These are phyloP conservation scores for Nyssa sinensis DNA, from an alignment of 148 eudicot species.

Conservation along the genomic window DNA sequence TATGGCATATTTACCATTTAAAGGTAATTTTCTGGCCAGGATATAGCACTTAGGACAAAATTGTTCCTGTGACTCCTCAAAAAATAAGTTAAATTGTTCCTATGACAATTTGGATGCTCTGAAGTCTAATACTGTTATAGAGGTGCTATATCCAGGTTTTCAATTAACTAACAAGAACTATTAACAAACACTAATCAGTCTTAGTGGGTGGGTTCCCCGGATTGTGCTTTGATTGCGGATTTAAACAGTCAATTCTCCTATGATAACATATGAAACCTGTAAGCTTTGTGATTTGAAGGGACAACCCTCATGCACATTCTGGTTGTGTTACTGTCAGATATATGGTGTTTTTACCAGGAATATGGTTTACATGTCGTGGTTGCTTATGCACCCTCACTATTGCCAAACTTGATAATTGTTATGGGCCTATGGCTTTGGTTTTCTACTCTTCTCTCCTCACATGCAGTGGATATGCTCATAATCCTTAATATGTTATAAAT, in stretches of 20 bases:
- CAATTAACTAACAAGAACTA: neutral
- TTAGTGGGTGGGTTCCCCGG: neutral
- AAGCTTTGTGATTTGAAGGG: neutral
- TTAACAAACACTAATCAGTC: neutral
- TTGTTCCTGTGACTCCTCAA: neutral
- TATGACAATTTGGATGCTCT: too few relatives aligned
- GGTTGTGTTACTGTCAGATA: neutral
- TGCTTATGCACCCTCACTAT: too few relatives aligned
- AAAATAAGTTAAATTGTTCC: too few relatives aligned
- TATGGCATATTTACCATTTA: too few relatives aligned
- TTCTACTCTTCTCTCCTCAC: neutral
- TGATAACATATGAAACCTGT: neutral
- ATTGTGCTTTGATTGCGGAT: neutral
- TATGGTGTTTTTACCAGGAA: neutral
- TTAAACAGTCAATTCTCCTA: too few relatives aligned
- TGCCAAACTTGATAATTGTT: too few relatives aligned
- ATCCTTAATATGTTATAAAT: neutral
- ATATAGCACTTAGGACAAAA: neutral
- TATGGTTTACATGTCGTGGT: neutral
- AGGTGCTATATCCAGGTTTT: neutral
- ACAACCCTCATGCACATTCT: neutral
- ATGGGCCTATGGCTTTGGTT: neutral
- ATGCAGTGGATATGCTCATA: neutral
- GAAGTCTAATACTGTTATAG: neutral
- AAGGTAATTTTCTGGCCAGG: neutral